A percentile compares a stretch with the other conserved stretches of the same genome.
These are phyloP conservation scores for Pharnaceum exiguum DNA, from an alignment of 148 eudicot genomes.

Conservation along the genomic window DNA sequence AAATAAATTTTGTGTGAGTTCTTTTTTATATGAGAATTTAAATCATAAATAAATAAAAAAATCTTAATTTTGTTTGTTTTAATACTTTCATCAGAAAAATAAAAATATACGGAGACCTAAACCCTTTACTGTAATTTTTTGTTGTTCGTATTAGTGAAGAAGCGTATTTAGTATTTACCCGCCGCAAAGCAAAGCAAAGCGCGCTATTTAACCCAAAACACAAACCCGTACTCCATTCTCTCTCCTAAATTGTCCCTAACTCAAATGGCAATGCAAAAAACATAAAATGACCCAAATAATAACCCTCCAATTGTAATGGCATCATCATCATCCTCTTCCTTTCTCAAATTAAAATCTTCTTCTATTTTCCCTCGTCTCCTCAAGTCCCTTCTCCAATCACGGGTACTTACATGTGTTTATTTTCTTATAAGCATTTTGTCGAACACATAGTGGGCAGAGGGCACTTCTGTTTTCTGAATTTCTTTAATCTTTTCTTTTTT, in stretches of 20 bases:
- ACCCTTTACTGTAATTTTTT: no score
- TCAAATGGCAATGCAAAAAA: not conserved
- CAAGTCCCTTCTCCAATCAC: slow-evolving; percentile 2
- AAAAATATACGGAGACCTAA: no score
- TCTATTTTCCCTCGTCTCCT: not conserved
- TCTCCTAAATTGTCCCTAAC: not conserved
- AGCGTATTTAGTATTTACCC: no score
- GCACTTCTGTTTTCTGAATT: not conserved
- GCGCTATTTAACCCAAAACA: not conserved
- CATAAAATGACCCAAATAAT: not conserved
- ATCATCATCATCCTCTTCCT: no score
- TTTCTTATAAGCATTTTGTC: slow-evolving; percentile 32
- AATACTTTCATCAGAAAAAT: no score
- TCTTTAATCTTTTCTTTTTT: not conserved
- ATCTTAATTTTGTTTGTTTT: no score
- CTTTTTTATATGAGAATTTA: no score
- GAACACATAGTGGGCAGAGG: slow-evolving; percentile 26
- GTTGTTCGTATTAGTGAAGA: no score
- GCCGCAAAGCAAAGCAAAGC: no score
- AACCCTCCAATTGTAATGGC: slow-evolving; percentile 1
- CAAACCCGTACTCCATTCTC: not conserved
- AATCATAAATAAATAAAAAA: no score
- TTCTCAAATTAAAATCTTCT: not conserved
- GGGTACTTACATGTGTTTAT: slow-evolving; percentile 1
- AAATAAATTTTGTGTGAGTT: no score